Percentiles rank a stretch among this genome's conserved stretches.
phyloP scores from a whole-genome alignment of 768 basidiomycete genomes.

The Filobasidium wieringae region DNA sequence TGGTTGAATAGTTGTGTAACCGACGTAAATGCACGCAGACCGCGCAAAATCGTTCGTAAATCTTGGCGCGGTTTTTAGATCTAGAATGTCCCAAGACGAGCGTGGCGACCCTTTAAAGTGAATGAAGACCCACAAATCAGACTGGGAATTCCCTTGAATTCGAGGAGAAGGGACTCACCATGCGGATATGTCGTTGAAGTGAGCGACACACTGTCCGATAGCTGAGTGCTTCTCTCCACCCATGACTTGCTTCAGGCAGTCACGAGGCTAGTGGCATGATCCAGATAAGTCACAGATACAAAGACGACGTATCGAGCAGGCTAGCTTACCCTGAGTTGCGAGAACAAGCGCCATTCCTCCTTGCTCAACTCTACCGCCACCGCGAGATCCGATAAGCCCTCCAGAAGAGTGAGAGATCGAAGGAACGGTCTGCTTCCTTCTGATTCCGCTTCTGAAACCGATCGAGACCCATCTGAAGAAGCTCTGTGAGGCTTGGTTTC shows the following conservation, averaged over 20 bases:
- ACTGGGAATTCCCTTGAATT: neutral
- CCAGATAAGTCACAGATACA: constrained; percentile 12
- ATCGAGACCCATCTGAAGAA: constrained; percentile 12
- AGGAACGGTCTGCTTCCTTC: constrained; percentile 8
- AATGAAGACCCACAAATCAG: neutral
- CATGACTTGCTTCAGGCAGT: constrained; percentile 73
- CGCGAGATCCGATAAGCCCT: constrained; percentile 33
- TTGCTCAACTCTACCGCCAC: constrained; percentile 80
- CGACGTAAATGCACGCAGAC: constrained; percentile 68
- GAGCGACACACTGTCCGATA: constrained; percentile 58
- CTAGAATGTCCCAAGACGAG: constrained; percentile 80
- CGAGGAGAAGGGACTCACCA: constrained; percentile 47
- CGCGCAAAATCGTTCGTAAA: constrained; percentile 79
- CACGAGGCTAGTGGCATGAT: constrained; percentile 56
- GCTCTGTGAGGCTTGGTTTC: constrained; percentile 6
- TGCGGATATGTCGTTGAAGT: constrained; percentile 71
- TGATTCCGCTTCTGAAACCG: constrained; percentile 12
- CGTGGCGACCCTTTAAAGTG: constrained; percentile 62
- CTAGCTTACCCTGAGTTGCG: constrained; percentile 59
- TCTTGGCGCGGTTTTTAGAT: constrained; percentile 57
- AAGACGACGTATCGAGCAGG: too few species aligned
- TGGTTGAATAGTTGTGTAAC: constrained; percentile 81
- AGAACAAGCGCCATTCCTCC: constrained; percentile 56
- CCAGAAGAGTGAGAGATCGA: constrained; percentile 8
- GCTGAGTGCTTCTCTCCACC: constrained; percentile 53